Percentiles rank a stretch among this genome's conserved stretches.
Evolutionary conservation across 352 stramenopile species (phyloP).

Genomic region (Globisporangium mamillatum): DNA sequence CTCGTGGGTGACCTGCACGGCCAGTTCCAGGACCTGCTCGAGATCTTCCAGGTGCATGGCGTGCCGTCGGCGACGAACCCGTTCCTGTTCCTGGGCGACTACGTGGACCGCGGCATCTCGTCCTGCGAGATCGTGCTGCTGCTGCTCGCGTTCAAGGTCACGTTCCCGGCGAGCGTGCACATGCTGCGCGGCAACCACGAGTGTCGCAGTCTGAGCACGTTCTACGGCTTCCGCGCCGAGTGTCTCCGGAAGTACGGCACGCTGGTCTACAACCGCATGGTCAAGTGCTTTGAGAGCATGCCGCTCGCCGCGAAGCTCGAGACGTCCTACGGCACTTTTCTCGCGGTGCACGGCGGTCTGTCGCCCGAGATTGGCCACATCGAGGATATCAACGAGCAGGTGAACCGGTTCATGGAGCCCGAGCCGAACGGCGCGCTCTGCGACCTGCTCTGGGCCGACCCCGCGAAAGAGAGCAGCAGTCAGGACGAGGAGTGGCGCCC

Average conservation of each 20-base stretch:
- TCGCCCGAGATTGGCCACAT: conserved; percentile 68
- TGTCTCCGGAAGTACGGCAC: conserved; percentile 87
- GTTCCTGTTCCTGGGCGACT: conserved; percentile 97
- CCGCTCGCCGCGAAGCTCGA: conserved; percentile 62
- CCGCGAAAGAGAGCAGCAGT: conserved; percentile 82
- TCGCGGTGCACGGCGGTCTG: conserved; percentile 71
- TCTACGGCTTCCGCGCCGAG: conserved; percentile 99
- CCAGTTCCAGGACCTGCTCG: conserved; percentile 98
- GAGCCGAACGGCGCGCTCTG: conserved; percentile 93
- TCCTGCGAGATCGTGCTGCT: conserved; percentile 97
- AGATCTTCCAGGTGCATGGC: conserved; percentile 61
- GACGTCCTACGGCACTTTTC: conserved; percentile 57
- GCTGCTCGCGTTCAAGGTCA: conserved; percentile 97
- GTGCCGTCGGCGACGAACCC: conserved; percentile 77
- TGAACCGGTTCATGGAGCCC: conserved; percentile 79
- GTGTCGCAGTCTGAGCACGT: conserved; percentile 97
- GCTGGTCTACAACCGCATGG: conserved; percentile 72
- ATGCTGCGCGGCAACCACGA: conserved; percentile 99
- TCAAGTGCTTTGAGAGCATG: conserved; percentile 86
- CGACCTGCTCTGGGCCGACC: conserved; percentile 99
- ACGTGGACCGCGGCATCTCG: conserved; percentile 92
- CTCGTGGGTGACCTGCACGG: conserved; percentile 93
- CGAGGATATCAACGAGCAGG: conserved; percentile 70
- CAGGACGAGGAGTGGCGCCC: conserved; percentile 49
- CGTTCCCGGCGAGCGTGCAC: conserved; percentile 98